Conservation (phyloP, 768 basidiomycete species). For the Tricholoma bakamatsutake region DNA sequence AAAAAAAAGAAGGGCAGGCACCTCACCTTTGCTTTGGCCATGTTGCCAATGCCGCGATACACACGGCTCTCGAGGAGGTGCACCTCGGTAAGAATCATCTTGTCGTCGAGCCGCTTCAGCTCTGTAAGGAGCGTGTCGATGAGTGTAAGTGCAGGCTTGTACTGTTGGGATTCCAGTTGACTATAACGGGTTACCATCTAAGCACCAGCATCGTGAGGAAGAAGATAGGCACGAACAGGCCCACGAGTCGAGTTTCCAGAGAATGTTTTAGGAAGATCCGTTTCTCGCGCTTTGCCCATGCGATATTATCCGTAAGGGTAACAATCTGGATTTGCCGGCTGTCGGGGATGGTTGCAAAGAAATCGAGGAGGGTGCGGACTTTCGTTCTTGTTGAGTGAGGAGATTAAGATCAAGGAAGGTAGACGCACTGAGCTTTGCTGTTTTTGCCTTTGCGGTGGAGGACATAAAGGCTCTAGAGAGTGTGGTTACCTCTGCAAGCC, state of each 20-base stretch:
- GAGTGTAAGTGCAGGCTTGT: slow-evolving; percentile 70
- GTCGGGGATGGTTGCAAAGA: slow-evolving; percentile 75
- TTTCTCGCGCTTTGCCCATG: slow-evolving; percentile 89
- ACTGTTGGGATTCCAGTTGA: slow-evolving; percentile 70
- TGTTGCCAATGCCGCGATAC: slow-evolving; percentile 83
- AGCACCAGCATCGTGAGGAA: neutral
- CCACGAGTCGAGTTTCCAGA: slow-evolving; percentile 82
- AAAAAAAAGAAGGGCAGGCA: neutral
- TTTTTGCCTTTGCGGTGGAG: slow-evolving; percentile 95
- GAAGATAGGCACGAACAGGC: slow-evolving; percentile 39
- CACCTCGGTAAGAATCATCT: slow-evolving; percentile 96
- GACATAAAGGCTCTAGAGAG: slow-evolving; percentile 84
- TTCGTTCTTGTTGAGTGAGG: neutral
- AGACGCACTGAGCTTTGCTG: slow-evolving; percentile 83
- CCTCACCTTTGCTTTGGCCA: slow-evolving; percentile 82
- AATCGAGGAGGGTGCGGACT: slow-evolving; percentile 93
- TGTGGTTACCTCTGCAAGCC: slow-evolving; percentile 81
- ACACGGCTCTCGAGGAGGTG: slow-evolving; percentile 91
- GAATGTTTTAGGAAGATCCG: slow-evolving; percentile 95
- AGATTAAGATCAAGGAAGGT: neutral
- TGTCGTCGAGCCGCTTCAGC: slow-evolving; percentile 91
- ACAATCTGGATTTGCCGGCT: slow-evolving; percentile 72
- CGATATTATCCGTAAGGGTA: slow-evolving; percentile 86
- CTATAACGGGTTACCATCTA: slow-evolving; percentile 25
- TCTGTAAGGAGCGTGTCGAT: slow-evolving; percentile 89